phyloP scores from a whole-genome alignment of 768 basidiomycete genomes.

The Macrolepiota dolichaula region DNA sequence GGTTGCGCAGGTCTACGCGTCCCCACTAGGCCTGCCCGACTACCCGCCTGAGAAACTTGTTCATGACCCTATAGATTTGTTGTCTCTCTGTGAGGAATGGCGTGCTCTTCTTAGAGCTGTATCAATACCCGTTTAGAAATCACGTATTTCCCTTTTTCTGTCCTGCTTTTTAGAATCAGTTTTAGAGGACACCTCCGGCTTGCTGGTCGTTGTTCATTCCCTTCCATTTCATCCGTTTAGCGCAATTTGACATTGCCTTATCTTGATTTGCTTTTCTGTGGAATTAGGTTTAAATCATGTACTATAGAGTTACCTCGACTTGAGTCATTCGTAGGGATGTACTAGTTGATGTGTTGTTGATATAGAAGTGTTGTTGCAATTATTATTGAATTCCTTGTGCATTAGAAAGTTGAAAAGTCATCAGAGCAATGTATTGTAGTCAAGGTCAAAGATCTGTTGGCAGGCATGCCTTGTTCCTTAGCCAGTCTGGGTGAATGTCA shows the following conservation, averaged over 20 bases:
- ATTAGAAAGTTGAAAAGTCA: no score
- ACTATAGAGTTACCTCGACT: conserved; percentile 1
- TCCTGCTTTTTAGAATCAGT: background rate
- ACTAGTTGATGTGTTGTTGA: background rate
- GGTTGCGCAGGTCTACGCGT: conserved; percentile 7
- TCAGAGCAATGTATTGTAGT: background rate
- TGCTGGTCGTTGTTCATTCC: background rate
- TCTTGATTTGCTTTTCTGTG: background rate
- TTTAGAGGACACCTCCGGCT: background rate
- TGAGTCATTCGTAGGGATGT: background rate
- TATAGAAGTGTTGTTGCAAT: background rate
- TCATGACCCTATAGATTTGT: background rate
- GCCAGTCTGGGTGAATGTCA: conserved; percentile 32
- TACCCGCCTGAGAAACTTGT: background rate
- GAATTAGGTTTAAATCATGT: background rate
- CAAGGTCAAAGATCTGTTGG: conserved; percentile 21
- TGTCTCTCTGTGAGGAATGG: conserved; percentile 3
- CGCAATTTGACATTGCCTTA: background rate
- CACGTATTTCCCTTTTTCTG: background rate
- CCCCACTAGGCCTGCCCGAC: background rate
- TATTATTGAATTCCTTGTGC: background rate
- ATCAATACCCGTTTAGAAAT: conserved; percentile 1
- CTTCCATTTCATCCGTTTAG: background rate
- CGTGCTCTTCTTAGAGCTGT: conserved; percentile 1
- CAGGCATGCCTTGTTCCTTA: conserved; percentile 36